A percentile compares a stretch with the other conserved stretches of the same genome.
phyloP scores from a whole-genome alignment of 805 yeast species.

The Isabelozyma gotoi region DNA sequence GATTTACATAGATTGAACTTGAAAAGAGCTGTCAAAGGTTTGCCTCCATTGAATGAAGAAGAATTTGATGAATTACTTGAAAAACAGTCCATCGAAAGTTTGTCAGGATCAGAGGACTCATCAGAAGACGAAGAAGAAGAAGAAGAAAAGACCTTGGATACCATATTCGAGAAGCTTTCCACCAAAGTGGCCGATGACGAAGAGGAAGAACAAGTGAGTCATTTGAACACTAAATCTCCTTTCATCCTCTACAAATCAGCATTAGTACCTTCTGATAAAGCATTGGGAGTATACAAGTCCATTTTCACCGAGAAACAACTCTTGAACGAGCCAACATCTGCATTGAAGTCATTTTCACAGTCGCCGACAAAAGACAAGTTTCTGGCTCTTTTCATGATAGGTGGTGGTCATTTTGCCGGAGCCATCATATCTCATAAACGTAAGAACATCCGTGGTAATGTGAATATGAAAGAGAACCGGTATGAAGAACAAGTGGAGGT shows the following conservation, averaged over 20 bases:
- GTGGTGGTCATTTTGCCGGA: constrained; percentile 98
- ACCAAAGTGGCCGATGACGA: constrained; percentile 17
- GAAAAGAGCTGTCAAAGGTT: constrained; percentile 49
- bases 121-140: constrained; percentile 17
- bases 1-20: constrained; percentile 61
- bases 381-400: constrained; percentile 88
- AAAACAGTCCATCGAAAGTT: constrained; percentile 50
- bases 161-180: constrained; percentile 16
- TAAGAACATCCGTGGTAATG: constrained; percentile 54
- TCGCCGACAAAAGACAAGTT: constrained; percentile 25
- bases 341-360: constrained; percentile 39
- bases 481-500: constrained; percentile 64
- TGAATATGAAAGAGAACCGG: constrained; percentile 45
- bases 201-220: constrained; percentile 43
- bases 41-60: constrained; percentile 48
- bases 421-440: constrained; percentile 81
- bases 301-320: constrained; percentile 48
- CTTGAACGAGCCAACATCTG: constrained; percentile 46
- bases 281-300: constrained; percentile 68
- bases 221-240: constrained; percentile 70
- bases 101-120: constrained; percentile 53
- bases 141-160: constrained; percentile 14
- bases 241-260: constrained; percentile 56
- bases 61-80: constrained; percentile 59
- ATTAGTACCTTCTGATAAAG: constrained; percentile 42